Base-by-base conservation (phyloP, 768 basidiomycete species). In the Podaxis carcinomalis region DNA sequence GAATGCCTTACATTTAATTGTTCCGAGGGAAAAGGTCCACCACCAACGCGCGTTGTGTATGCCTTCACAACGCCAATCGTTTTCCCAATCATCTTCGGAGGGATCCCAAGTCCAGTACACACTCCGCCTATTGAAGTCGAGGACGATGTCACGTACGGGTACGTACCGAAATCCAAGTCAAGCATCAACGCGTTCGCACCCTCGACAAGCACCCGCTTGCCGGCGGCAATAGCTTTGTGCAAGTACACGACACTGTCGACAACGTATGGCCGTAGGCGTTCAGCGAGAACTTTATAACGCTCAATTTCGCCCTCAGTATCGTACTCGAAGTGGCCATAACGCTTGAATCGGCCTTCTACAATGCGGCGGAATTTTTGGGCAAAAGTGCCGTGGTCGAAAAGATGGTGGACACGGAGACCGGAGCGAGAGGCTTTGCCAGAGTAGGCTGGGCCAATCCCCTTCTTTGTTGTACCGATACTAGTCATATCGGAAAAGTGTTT, bases 181-280 rank as follows among this genome's bases (percentile, higher is more conserved):
- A 99, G 88, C 97, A 99, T 97, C 62, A 98, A 79, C 1, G 97
- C 97, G 70, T 99, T 98, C 57, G 97, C 97, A 27, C 97, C 97
- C 72, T 99, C 97, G 61, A 98, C 92, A 35, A 99, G 86, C 49
- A 98, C 78, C 42, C 77, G 83, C 76, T 96, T 98, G 54, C 86
- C 84, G 11, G 83, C 73, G 2, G 82, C 76, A 59, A 98, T 76
- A 5, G 95, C 90, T 56, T 84, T 73, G 74, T 98, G 94, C 52
- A 98, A 77, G 75, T 89, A 98, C 1, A 83, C 78, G 5, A 95
- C 83, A 61, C 92, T 91, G 77, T 99, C 95, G 62, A 92, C 78
- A 57, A 99, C 93, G 73, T 90, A 92, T 3, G 97, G 97, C 39
- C 79, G 82, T 59, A 99, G 77, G 2, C 93, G 84, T 57, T 88